Percentiles rank a stretch among this genome's conserved stretches.
Conservation (phyloP, 2,329 filamentous ascomycete species). For the Alternaria burnsii region DNA sequence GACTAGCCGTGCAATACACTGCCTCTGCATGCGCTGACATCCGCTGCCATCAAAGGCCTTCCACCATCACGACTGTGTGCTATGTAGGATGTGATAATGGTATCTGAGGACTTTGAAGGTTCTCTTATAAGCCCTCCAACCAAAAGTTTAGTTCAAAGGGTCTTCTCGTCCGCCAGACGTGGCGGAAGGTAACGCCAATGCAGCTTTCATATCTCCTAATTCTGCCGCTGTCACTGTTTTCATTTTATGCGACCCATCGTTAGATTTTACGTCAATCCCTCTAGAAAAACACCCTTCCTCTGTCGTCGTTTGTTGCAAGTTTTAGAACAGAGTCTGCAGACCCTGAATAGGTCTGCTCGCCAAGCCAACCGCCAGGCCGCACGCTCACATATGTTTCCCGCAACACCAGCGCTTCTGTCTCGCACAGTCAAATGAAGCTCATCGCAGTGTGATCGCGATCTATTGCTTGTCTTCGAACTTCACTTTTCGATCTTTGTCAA, state of each 20-base stretch:
- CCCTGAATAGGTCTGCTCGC: conserved; percentile 1
- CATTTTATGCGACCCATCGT: neutral
- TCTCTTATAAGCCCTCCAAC: fast-evolving
- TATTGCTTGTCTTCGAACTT: neutral
- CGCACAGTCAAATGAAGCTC: neutral
- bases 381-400: neutral
- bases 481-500: neutral
- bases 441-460: neutral
- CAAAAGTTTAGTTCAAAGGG: too few relatives aligned
- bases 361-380: conserved; percentile 20
- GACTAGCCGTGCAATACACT: neutral
- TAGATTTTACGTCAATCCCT: neutral
- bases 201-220: neutral
- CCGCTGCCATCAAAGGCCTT: neutral
- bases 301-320: neutral
- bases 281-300: neutral
- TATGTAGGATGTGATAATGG: neutral
- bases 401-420: neutral
- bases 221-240: neutral
- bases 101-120: neutral
- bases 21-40: neutral
- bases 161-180: neutral
- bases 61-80: neutral
- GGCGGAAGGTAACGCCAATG: neutral
- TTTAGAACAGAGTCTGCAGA: neutral